These are phyloP conservation scores for Phaeophleospora eucalypticola DNA, from an alignment of 2,329 filamentous ascomycete genomes.

Conservation along the genomic window DNA sequence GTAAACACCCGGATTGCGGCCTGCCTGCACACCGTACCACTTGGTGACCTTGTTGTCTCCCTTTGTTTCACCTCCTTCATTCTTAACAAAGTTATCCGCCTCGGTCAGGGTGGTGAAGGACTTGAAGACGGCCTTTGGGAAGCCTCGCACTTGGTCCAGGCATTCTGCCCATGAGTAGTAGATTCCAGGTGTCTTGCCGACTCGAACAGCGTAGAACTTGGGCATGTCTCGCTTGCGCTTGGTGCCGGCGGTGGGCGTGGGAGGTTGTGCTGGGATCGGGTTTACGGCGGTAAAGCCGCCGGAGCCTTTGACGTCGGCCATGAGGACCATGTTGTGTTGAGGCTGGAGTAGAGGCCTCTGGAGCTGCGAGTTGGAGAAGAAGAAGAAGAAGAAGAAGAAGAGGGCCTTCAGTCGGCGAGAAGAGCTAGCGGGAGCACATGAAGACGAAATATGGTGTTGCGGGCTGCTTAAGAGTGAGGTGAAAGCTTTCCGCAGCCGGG, in stretches of 20 bases:
- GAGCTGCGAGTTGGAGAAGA: not conserved
- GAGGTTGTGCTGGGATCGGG: constrained; percentile 3
- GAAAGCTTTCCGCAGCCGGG: not conserved
- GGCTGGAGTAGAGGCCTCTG: not conserved
- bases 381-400: constrained; percentile 8
- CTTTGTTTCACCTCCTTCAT: constrained; percentile 35
- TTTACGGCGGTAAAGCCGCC: constrained; percentile 28
- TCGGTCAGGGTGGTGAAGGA: constrained; percentile 70
- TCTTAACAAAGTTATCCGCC: constrained; percentile 73
- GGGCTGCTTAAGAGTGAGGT: not conserved
- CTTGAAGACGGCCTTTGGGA: constrained; percentile 57
- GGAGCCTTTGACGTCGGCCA: constrained; percentile 29
- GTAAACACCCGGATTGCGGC: constrained; percentile 59
- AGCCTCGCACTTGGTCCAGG: constrained; percentile 58
- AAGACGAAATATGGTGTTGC: not conserved
- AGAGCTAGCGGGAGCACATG: constrained; percentile 1
- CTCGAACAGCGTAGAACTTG: constrained; percentile 63
- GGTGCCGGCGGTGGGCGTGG: constrained; percentile 33
- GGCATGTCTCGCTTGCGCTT: constrained; percentile 54
- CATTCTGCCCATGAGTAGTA: constrained; percentile 63
- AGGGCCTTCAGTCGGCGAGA: constrained; percentile 5
- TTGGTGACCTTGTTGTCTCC: constrained; percentile 34
- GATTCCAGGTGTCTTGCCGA: constrained; percentile 57
- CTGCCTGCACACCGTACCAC: constrained; percentile 59
- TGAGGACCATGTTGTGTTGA: constrained; percentile 11